Evolutionary conservation across 441 rosid species (phyloP).

Genomic region (Kokia cookei): DNA sequence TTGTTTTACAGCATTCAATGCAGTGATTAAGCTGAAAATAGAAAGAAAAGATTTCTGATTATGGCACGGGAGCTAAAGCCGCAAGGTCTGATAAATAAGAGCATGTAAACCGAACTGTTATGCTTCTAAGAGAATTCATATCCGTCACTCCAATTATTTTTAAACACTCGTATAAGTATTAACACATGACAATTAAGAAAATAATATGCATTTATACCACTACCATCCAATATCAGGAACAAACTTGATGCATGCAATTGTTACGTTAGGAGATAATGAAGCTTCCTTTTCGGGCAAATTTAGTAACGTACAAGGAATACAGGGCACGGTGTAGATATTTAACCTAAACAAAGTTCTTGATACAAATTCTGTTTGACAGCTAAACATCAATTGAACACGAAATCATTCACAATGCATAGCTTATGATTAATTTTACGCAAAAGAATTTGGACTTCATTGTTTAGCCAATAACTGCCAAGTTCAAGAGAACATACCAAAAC

Average conservation of each 20-base stretch:
- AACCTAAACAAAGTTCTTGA: not conserved
- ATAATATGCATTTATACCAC: not conserved
- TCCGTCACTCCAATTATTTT: not conserved
- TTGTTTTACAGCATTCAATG: not conserved
- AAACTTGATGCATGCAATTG: not conserved
- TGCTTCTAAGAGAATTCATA: not conserved
- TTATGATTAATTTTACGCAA: no score
- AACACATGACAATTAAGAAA: not conserved
- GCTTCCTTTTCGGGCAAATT: not conserved
- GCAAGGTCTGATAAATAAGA: not conserved
- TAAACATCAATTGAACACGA: not conserved
- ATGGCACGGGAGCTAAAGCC: not conserved
- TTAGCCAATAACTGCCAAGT: no score
- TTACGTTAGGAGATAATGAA: not conserved
- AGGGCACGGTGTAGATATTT: not conserved
- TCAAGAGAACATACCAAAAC: no score
- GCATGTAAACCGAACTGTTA: not conserved
- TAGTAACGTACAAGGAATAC: not conserved
- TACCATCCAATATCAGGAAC: not conserved
- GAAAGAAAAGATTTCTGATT: not conserved
- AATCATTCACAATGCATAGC: no score
- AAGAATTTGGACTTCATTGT: no score
- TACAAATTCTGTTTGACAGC: not conserved
- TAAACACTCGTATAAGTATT: not conserved
- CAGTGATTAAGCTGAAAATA: not conserved